Evolutionary conservation across 345 rosid species (phyloP), one percentile per base, ranked within the genome.

Genomic region (Trapa incisa): DNA sequence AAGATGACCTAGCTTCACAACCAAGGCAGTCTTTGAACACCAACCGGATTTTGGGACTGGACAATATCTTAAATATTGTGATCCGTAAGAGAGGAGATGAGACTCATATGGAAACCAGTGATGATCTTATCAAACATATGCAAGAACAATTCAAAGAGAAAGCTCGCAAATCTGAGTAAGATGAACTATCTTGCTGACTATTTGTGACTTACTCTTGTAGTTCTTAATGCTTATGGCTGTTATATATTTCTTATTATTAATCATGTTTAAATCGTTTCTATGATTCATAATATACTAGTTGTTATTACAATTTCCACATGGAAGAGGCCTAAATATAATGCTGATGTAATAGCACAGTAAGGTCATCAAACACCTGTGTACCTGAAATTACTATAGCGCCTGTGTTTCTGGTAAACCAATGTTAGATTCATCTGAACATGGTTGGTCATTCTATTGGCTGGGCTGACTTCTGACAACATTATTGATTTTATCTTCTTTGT

Each of bases 161-260:
- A 73, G 97, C 97, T 79, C 96, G 92, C 66, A 91, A 89, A 81
- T 87, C 99, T 41, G 97, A 95, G 99, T 95, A 87, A 84, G 97
- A 79, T 72, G 68, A 71, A 68, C 68, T 69, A 47, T 67, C 36
- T 53, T 11, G 2, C 29, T 35, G 8, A 48, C 47, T 17, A 35
- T 8, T 47, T 2, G 6, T 3, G 56, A 17, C 53, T n/a, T 32
- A 65, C 68, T 65, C 15, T 47, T 45, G 12, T n/a, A 3, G 1
- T 61, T 61, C 65, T 38, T 36, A 17, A 6, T 63, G 13, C 3
- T 7, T 63, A 10, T 63, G 60, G 9, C 48, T 45, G 48, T 45
- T 7, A 11, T 11, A 45, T 45, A 45, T 7, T 45, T 11, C 56
- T 15, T 50, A 4, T 14, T 15, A 7, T 50, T 50, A 17, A 10